Conservation (phyloP, 768 basidiomycete species). For the Auricularia heimuer region DNA sequence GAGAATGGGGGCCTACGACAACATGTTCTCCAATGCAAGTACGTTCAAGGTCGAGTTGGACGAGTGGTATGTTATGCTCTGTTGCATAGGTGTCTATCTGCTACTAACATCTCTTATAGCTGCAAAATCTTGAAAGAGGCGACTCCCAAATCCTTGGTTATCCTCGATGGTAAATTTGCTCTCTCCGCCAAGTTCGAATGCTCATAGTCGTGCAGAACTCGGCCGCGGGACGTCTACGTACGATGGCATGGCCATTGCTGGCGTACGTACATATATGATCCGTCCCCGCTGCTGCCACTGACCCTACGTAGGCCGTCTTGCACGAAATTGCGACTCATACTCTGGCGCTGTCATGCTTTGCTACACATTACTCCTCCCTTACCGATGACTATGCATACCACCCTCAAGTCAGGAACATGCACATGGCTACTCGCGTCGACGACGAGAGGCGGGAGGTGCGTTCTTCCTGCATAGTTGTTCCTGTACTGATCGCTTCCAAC, state of each 20-base stretch:
- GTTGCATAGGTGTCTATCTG: background rate
- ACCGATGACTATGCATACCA: constrained; percentile 92
- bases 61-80: constrained; percentile 59
- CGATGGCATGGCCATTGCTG: constrained; percentile 98
- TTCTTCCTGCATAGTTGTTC: background rate
- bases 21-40: constrained; percentile 88
- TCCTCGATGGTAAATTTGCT: constrained; percentile 65
- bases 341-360: constrained; percentile 87
- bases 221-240: constrained; percentile 94
- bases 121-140: constrained; percentile 91
- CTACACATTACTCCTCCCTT: constrained; percentile 93
- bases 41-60: constrained; percentile 99
- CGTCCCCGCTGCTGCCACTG: background rate
- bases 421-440: constrained; percentile 92
- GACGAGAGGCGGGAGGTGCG: constrained; percentile 81
- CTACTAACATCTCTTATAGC: constrained; percentile 28
- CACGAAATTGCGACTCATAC: constrained; percentile 93
- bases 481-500: constrained; percentile 4
- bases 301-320: constrained; percentile 60
- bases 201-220: constrained; percentile 48
- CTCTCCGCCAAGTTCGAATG: constrained; percentile 2
- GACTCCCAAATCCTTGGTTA: constrained; percentile 88
- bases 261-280: constrained; percentile 33
- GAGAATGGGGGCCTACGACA: constrained; percentile 98
- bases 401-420: constrained; percentile 87